These are phyloP conservation scores for Fusarium drepaniforme DNA, from an alignment of 2,329 filamentous ascomycete genomes.

Conservation along the genomic window DNA sequence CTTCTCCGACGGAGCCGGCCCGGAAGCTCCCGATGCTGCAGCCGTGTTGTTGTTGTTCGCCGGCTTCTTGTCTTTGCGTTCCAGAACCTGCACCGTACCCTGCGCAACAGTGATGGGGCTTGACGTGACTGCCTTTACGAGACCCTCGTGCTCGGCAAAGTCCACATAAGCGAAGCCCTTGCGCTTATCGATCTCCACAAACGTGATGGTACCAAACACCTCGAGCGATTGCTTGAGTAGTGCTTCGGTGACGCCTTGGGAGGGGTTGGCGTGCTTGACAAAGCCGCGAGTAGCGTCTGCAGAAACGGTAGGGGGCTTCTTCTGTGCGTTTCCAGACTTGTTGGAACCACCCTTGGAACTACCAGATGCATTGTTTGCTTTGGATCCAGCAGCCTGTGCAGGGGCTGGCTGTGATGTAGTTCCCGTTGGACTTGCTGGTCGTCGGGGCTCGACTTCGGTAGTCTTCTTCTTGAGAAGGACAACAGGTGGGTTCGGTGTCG, in stretches of 20 bases:
- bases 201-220: constrained; percentile 78
- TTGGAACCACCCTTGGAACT: constrained; percentile 34
- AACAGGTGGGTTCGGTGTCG: constrained; percentile 50
- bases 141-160: constrained; percentile 78
- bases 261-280: constrained; percentile 86
- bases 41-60: constrained; percentile 26
- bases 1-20: constrained; percentile 45
- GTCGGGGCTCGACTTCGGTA: constrained; percentile 41
- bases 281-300: constrained; percentile 75
- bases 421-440: constrained; percentile 42
- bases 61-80: constrained; percentile 75
- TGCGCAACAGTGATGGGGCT: constrained; percentile 87
- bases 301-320: constrained; percentile 48
- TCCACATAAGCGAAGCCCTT: constrained; percentile 96
- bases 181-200: constrained; percentile 92
- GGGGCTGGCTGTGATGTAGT: constrained; percentile 38
- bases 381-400: constrained; percentile 47
- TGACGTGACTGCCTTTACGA: constrained; percentile 83
- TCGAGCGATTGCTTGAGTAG: constrained; percentile 81
- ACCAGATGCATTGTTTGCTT: constrained; percentile 33
- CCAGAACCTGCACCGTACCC: constrained; percentile 87
- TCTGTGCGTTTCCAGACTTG: constrained; percentile 47
- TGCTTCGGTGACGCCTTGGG: constrained; percentile 90
- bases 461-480: constrained; percentile 57
- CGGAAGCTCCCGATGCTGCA: constrained; percentile 28